Base-by-base conservation (phyloP, 352 stramenopile genomes). In the Globisporangium middletonii region DNA sequence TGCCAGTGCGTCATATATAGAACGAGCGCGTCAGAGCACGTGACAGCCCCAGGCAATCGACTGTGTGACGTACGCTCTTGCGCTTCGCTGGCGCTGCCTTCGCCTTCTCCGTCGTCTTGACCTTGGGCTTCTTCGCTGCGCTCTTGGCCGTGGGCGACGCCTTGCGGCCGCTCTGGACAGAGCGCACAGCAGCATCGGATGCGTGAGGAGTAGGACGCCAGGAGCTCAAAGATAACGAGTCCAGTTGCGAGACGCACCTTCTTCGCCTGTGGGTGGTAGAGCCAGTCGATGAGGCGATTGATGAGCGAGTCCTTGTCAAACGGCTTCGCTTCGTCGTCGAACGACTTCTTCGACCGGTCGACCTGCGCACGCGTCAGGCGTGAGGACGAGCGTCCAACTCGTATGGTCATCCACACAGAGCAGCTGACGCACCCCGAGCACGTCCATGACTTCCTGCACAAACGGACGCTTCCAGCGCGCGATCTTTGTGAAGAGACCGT, bases 261-360 rank as follows among this genome's bases (percentile, higher is more conserved):
- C n/a, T 69, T 78, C 19, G 74, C 59, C 44, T 86, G 71, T 5
- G 83, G 83, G 43, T 87, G 68, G 54, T 72, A 78, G 0, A 93
- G 72, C 83, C 83, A 93, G 30, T 90, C 77, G 52, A 90, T 77
- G 18, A 93, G 64, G 11, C 83, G 83, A 23, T 77, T 63, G 26
- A 91, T 68, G 13, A 91, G 67, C 26, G 62, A 55, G 55, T 93
- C 79, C 63, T 93, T 93, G 60, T 78, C 73, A 37, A 74, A 67
- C 9, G 56, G 43, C 51, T 84, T 83, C 11, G 67, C 64, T 56
- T 75, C 66, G 9, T 89, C 83, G 26, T 87, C 76, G 61, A 92
- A 92, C 42, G 83, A 92, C 58, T 93, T 93, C 60, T 89, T 89
- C 4, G 83, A 93, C 19, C 83, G 79, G 54, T 93, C 79, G n/a